Evolutionary conservation across 257 asterid species (phyloP), one percentile per base, ranked within the genome.

Genomic region (Lycium ferocissimum): DNA sequence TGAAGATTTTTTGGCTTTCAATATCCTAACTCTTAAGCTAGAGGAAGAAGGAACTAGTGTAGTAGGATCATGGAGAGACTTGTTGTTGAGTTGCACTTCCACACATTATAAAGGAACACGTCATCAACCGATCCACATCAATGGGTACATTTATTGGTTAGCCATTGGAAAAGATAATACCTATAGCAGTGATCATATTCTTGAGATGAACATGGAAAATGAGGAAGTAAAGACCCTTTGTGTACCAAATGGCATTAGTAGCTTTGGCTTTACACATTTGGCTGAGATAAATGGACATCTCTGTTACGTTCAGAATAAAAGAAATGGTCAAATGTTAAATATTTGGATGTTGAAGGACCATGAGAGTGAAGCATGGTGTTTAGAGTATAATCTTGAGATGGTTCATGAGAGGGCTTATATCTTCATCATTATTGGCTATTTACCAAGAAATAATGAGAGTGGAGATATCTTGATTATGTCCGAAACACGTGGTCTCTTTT

Each of bases 141-240:
- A 73, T 8, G 20, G 1, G 81, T 12, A 22, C 20, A 15, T 76
- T 49, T 75, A 47, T 75, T 75, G 62, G 43, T 5, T 49, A 49
- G 7, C 7, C 13, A 47, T 10, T 20, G 43, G 43, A 3, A 49
- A 73, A 73, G 40, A 51, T 7, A 9, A 49, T 22, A 12, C 33
- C 33, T 26, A 26, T 26, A 26, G 33, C 33, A 26, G 22, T 7
- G 4, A 75, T 49, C n/a, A 5, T 6, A 75, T 75, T 22, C 14
- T 75, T 47, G 43, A 12, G 49, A 47, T 75, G 61, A 75, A 75
- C 81, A 49, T 49, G 62, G 80, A 73, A 76, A 51, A 76, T 22
- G 63, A 47, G 63, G 62, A 76, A 49, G 20, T 51, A 12, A 51
- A 22, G 58, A 76, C 45, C n/a, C 18, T 76, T 4, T 26, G 62